Evolutionary conservation across 2,329 filamentous ascomycete species (phyloP), one percentile per base, ranked within the genome.

Genomic region (Aureobasidium sp.): DNA sequence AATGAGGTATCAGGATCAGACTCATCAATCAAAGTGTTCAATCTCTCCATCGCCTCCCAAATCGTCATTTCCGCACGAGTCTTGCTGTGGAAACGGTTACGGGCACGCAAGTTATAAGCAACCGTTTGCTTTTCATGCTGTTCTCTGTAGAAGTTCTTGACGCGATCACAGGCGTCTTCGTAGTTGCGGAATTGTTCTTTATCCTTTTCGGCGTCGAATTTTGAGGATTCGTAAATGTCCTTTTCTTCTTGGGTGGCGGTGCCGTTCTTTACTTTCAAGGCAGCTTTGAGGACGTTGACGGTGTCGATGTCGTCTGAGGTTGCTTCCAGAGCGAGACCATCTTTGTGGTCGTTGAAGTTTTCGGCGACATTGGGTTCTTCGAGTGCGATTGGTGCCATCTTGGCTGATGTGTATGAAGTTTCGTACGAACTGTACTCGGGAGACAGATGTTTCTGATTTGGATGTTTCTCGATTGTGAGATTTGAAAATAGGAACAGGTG

Each of bases 41-140:
- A 86, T 76, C 91, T 92, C 82, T 95, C 90, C 77, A 96, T 94
- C 25, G 91, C 91, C 73, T 95, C 81, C 91, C 91, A 96, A 73
- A 96, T 82, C 64, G 86, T 88, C 89, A 96, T 90, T 74, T 88
- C 82, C 14, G 87, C 85, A 59, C 88, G 84, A 1, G 82, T 82
- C 64, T 85, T 83, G 66, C 80, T 81, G 74, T 85, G 78, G 77
- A 91, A 90, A 59, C 82, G 78, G 67, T 88, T 85, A 61, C 91
- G 89, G 14, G 89, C 90, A 65, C 86, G 85, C 48, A 95, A 81
- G 79, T 96, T 96, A 82, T 92, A 95, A 10, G 89, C 85, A 0
- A 90, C 85, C 51, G 88, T 91, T 74, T 91, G 88, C 78, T 85
- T 85, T 71, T 79, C 79, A 75, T 86, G 83, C 66, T 86, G 83